phyloP scores from a whole-genome alignment of 345 rosid genomes.

The Rhodamnia argentea region DNA sequence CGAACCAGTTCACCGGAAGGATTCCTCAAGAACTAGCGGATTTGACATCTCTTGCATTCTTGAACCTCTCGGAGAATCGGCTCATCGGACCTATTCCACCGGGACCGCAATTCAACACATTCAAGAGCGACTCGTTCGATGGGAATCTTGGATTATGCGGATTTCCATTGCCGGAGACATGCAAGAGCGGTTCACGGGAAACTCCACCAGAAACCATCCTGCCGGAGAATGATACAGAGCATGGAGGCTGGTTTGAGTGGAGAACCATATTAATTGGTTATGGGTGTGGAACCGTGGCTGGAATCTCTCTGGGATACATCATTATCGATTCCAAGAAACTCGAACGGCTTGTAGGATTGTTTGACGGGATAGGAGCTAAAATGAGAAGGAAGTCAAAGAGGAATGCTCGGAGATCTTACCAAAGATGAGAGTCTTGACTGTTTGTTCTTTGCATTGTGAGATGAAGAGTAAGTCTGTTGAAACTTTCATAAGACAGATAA shows the following conservation, averaged over 20 bases:
- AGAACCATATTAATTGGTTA: conserved; percentile 3
- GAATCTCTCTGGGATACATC: not conserved
- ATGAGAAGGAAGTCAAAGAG: conserved; percentile 25
- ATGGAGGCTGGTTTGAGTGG: conserved; percentile 3
- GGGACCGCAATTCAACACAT: not conserved
- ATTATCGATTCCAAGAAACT: not conserved
- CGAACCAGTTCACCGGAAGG: not conserved
- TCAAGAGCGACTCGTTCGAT: not conserved
- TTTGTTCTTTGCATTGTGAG: not conserved
- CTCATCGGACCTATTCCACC: not conserved
- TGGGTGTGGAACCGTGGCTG: not conserved
- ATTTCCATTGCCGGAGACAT: not conserved
- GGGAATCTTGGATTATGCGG: conserved; percentile 5
- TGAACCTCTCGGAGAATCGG: not conserved
- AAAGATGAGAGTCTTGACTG: not conserved
- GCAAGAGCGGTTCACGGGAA: not conserved
- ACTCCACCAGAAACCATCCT: not conserved
- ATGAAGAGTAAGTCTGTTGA: not conserved
- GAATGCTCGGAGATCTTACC: not conserved
- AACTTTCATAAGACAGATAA: not conserved
- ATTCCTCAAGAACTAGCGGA: not conserved
- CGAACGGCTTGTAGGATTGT: conserved; percentile 1
- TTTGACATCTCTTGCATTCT: not conserved
- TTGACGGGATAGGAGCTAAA: conserved; percentile 36
- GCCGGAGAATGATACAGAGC: not conserved